Evolutionary conservation across 2,329 filamentous ascomycete genomes (phyloP).

Genomic region (Aspergillus persii): DNA sequence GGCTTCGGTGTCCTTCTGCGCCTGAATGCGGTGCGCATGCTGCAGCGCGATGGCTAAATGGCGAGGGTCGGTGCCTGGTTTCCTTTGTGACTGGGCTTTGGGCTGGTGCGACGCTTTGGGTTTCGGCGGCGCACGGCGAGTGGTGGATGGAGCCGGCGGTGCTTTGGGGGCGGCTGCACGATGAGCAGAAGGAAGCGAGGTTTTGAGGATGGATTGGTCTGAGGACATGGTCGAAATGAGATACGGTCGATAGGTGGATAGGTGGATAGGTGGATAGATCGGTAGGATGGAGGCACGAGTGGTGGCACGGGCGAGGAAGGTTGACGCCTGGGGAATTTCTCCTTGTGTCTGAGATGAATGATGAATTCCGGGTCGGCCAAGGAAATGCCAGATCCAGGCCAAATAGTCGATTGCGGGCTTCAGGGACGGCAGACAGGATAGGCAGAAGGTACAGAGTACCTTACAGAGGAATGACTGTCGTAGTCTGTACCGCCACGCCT

Average conservation of each 20-base stretch:
- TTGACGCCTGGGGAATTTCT: too few relatives aligned
- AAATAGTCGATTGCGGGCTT: too few relatives aligned
- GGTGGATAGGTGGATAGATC: neutral
- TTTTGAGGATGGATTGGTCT: conserved; percentile 62
- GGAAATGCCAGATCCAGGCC: neutral
- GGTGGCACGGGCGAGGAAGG: too few relatives aligned
- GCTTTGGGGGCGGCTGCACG: conserved; percentile 43
- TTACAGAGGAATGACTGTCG: too few relatives aligned
- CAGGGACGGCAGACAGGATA: too few relatives aligned
- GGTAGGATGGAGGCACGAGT: neutral
- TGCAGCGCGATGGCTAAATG: conserved; percentile 67
- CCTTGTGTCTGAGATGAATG: too few relatives aligned
- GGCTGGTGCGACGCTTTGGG: conserved; percentile 27
- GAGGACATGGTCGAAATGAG: conserved; percentile 13
- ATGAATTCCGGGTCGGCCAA: neutral
- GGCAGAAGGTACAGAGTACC: too few relatives aligned
- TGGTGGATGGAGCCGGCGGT: conserved; percentile 33
- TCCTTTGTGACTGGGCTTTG: conserved; percentile 27
- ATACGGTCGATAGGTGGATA: neutral
- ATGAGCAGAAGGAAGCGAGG: conserved; percentile 44
- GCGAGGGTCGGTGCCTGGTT: conserved; percentile 45
- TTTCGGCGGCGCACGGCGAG: conserved; percentile 17
- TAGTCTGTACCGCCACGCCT: neutral
- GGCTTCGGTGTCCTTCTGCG: conserved; percentile 74
- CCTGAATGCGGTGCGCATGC: conserved; percentile 78